phyloP scores from a whole-genome alignment of 2,329 filamentous ascomycete species.

The Aspergillus sergii region DNA sequence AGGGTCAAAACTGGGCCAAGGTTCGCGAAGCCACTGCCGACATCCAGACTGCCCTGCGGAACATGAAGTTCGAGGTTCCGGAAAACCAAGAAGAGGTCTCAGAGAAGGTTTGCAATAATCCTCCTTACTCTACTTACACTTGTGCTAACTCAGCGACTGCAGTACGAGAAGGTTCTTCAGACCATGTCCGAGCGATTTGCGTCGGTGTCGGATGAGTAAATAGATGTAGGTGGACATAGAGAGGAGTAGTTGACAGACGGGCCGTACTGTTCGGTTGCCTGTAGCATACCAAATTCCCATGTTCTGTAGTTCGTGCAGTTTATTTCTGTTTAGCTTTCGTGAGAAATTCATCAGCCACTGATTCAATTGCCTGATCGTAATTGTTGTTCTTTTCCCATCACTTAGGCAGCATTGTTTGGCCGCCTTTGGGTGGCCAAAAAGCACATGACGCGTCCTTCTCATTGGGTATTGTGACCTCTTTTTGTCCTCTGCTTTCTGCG shows the following conservation, averaged over 20 bases:
- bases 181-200: slow-evolving; percentile 97
- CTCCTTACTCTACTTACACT: not conserved
- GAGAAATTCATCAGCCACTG: slow-evolving; percentile 7
- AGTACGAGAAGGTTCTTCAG: slow-evolving; percentile 93
- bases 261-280: slow-evolving; percentile 19
- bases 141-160: slow-evolving; percentile 42
- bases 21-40: slow-evolving; percentile 88
- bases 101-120: slow-evolving; percentile 68
- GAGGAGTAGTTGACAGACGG: not conserved
- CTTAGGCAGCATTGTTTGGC: slow-evolving; percentile 18
- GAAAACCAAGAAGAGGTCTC: slow-evolving; percentile 76
- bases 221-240: slow-evolving; percentile 1
- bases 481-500: not conserved
- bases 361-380: slow-evolving; percentile 2
- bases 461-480: not conserved
- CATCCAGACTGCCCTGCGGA: slow-evolving; percentile 80
- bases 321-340: slow-evolving; percentile 4
- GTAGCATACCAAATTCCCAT: slow-evolving; percentile 39
- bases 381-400: not conserved
- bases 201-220: slow-evolving; percentile 89
- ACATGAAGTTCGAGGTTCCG: slow-evolving; percentile 96
- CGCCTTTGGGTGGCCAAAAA: slow-evolving; percentile 17
- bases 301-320: slow-evolving; percentile 35
- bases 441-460: slow-evolving; percentile 21
- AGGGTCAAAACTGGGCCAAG: slow-evolving; percentile 90